Percentiles rank a stretch among this genome's conserved stretches.
phyloP scores from a whole-genome alignment of 2,329 filamentous ascomycete genomes.

The Aschersonia sp. region DNA sequence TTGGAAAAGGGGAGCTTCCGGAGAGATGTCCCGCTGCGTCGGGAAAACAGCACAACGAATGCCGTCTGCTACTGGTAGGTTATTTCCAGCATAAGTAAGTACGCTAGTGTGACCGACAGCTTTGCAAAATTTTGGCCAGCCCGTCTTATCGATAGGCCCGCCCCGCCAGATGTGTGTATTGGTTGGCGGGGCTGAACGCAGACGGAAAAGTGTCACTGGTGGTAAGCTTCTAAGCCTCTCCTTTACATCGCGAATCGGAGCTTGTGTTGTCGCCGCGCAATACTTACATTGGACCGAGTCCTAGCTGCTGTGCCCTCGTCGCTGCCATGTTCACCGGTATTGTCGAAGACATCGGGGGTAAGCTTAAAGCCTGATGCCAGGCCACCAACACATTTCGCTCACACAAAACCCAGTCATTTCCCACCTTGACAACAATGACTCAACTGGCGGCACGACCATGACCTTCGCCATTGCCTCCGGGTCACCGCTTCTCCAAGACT shows the following conservation, averaged over 20 bases:
- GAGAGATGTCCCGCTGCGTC: no score
- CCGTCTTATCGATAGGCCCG: slow-evolving; percentile 4
- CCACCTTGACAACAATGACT: slow-evolving; percentile 65
- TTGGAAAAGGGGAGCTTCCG: no score
- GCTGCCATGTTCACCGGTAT: slow-evolving; percentile 83
- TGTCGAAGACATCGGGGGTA: slow-evolving; percentile 85
- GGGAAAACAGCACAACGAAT: no score
- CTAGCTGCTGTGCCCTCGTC: background rate
- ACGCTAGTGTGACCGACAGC: no score
- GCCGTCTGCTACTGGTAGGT: no score
- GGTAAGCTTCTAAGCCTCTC: no score
- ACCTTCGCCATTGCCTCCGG: slow-evolving; percentile 59
- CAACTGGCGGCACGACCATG: slow-evolving; percentile 76
- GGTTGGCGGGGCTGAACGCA: background rate
- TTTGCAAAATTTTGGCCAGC: slow-evolving; percentile 1
- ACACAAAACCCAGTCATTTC: slow-evolving; percentile 53
- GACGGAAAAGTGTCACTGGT: no score
- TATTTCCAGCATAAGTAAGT: no score
- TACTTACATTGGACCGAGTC: no score
- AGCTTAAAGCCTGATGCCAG: slow-evolving; percentile 3
- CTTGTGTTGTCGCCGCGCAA: no score
- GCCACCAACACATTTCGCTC: background rate
- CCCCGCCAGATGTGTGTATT: background rate
- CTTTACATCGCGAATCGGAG: no score
- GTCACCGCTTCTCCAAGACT: slow-evolving; percentile 68